phyloP scores from a whole-genome alignment of 768 basidiomycete species.

The Termitomyces sp. region DNA sequence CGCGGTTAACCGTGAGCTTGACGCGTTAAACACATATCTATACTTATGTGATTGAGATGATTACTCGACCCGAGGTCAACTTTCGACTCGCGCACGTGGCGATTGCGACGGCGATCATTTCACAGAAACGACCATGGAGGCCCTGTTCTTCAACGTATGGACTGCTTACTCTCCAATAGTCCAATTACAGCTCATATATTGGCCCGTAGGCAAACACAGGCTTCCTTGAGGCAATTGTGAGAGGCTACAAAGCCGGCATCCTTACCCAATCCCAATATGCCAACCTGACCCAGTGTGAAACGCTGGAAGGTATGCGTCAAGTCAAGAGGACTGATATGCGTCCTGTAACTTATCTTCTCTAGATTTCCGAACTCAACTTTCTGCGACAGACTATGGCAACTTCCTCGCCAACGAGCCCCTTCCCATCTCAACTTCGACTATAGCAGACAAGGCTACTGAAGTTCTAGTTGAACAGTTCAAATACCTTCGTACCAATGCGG shows the following conservation, averaged over 20 bases:
- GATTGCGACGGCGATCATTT: neutral
- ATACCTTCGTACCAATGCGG: slow-evolving; percentile 85
- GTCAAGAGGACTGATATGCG: neutral
- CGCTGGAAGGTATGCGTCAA: slow-evolving; percentile 70
- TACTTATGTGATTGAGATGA: neutral
- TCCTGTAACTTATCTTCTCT: neutral
- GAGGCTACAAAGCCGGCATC: slow-evolving; percentile 93
- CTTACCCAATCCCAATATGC: slow-evolving; percentile 86
- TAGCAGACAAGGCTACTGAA: slow-evolving; percentile 95
- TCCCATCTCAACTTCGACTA: slow-evolving; percentile 89
- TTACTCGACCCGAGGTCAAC: neutral
- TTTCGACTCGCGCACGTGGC: neutral
- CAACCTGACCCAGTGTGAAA: slow-evolving; percentile 96
- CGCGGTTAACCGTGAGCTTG: neutral
- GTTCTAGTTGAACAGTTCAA: slow-evolving; percentile 97
- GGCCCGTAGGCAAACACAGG: slow-evolving; percentile 55
- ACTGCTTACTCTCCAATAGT: neutral
- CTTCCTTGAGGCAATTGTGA: slow-evolving; percentile 75
- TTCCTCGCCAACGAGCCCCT: slow-evolving; percentile 96
- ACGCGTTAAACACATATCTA: neutral
- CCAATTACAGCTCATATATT: slow-evolving; percentile 1
- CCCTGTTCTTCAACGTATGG: slow-evolving; percentile 80
- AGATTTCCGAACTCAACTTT: slow-evolving; percentile 96
- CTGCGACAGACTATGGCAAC: slow-evolving; percentile 96
- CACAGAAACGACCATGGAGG: slow-evolving; percentile 56